Evolutionary conservation across 345 rosid species (phyloP).

Genomic region (Euphorbia lathyris): DNA sequence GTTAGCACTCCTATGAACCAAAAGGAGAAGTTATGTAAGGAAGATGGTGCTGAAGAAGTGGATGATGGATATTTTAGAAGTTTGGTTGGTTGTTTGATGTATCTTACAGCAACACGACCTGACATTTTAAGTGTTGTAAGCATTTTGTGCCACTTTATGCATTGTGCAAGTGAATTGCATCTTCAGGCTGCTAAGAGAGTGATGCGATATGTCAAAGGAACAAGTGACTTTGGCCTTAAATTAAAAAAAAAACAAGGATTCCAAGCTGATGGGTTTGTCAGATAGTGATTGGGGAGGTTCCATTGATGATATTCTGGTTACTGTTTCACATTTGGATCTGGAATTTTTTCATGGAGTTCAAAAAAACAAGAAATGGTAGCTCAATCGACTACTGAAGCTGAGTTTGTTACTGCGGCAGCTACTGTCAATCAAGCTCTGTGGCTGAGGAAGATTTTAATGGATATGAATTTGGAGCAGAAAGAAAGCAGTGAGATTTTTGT

Average conservation of each 20-base stretch:
- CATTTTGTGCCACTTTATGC: background rate
- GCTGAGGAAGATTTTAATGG: too few species aligned
- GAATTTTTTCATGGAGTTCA: background rate
- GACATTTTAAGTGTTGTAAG: background rate
- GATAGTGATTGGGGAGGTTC: background rate
- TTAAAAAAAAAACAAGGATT: background rate
- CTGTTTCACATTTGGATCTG: background rate
- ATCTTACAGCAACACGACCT: background rate
- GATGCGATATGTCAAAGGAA: too few species aligned
- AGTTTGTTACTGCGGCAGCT: background rate
- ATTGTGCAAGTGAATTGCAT: too few species aligned
- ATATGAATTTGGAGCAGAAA: too few species aligned
- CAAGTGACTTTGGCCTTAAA: background rate
- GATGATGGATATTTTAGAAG: background rate
- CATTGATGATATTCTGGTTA: background rate
- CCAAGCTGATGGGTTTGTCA: background rate
- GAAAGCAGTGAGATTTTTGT: too few species aligned
- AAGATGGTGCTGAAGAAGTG: too few species aligned
- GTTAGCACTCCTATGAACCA: background rate
- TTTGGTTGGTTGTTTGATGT: background rate
- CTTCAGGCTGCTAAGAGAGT: too few species aligned
- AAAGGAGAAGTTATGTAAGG: too few species aligned
- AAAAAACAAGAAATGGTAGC: background rate
- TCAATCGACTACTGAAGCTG: background rate
- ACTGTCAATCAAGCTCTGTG: background rate